phyloP scores from a whole-genome alignment of 148 eudicot species.

The Dianthus caryophyllus region DNA sequence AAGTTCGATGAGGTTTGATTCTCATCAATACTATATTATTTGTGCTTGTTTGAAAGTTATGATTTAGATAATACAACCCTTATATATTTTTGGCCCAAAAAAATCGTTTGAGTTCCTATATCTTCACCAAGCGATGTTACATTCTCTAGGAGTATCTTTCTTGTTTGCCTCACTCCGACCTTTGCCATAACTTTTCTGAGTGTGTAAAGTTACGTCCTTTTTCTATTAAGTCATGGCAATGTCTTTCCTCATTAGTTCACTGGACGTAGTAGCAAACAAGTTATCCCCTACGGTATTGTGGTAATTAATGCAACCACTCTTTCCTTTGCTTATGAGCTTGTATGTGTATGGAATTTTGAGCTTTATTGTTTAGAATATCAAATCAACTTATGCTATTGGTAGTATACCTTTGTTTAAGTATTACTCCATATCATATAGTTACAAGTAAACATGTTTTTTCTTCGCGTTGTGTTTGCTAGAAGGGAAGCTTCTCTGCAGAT shows the following conservation, averaged over 20 bases:
- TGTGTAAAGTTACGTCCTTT: background rate
- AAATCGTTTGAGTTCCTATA: background rate
- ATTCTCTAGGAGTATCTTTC: background rate
- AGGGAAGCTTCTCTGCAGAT: conserved; percentile 56
- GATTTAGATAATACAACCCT: background rate
- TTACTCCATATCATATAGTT: too few relatives aligned
- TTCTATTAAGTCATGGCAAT: background rate
- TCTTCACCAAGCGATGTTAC: background rate
- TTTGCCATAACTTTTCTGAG: background rate
- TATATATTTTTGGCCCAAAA: background rate
- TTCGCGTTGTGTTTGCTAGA: conserved; percentile 39
- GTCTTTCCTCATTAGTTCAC: background rate
- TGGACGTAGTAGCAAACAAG: background rate
- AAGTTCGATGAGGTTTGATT: conserved; percentile 84
- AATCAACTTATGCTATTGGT: background rate
- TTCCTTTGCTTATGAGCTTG: background rate
- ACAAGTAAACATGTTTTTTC: conserved; percentile 5
- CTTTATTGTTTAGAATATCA: background rate
- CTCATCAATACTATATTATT: conserved; percentile 10
- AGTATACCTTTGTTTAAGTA: background rate
- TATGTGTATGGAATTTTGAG: background rate
- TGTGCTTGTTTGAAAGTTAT: conserved; percentile 3
- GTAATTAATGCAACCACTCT: background rate
- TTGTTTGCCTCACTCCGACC: background rate
- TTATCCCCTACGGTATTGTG: background rate